A percentile compares a stretch with the other conserved stretches of the same genome.
phyloP scores from a whole-genome alignment of 2,329 filamentous ascomycete species.

The Metarhizium robertsii region DNA sequence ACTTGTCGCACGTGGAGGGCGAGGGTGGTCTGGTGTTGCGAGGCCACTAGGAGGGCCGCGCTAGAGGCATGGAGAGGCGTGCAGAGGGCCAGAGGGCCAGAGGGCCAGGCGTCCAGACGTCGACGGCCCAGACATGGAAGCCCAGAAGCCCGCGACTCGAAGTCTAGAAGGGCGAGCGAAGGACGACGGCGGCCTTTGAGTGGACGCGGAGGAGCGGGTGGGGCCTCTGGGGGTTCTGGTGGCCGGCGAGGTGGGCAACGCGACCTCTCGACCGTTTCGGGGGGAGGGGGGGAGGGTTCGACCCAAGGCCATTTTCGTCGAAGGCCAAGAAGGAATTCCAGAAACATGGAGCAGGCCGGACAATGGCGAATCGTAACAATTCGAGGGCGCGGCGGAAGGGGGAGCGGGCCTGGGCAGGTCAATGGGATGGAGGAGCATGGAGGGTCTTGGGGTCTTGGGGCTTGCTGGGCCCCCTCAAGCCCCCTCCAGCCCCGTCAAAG shows the following conservation, averaged over 20 bases:
- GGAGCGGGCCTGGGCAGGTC: no score
- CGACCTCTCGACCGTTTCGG: constrained; percentile 1
- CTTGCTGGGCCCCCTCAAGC: no score
- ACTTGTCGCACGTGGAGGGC: neutral
- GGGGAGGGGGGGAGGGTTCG: neutral
- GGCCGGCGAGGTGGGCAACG: neutral
- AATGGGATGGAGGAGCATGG: no score
- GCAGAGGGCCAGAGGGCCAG: no score
- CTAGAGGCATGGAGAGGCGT: neutral
- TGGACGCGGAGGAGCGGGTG: neutral
- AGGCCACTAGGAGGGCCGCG: neutral
- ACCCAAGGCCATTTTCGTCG: neutral
- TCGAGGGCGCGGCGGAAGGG: no score
- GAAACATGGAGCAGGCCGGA: neutral
- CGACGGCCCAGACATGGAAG: no score
- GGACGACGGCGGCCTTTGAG: constrained; percentile 1
- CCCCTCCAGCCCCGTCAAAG: no score
- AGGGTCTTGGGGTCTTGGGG: no score
- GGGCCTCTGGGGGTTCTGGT: neutral
- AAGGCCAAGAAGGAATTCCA: neutral
- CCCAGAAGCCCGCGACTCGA: neutral
- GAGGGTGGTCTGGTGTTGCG: constrained; percentile 2
- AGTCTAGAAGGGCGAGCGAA: constrained; percentile 8
- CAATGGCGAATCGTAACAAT: neutral
- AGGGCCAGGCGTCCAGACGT: no score